Conservation (phyloP, 345 rosid genomes). For the Arabidopsis arenosa region DNA sequence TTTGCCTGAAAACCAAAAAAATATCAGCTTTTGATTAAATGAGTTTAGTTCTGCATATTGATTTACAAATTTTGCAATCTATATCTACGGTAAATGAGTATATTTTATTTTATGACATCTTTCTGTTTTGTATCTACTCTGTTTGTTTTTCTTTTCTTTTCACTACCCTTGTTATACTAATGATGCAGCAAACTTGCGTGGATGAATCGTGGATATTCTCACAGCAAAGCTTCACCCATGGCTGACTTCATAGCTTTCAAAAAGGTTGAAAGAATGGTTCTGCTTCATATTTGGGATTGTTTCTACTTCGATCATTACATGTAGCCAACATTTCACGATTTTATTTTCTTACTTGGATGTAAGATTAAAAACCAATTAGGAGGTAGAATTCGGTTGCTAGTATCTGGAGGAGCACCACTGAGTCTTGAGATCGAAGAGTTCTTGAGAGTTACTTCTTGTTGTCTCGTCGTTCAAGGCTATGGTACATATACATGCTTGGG, state of each 20-base stretch:
- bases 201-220: constrained; percentile 86
- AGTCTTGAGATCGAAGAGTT: constrained; percentile 85
- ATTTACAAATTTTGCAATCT: no score
- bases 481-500: constrained; percentile 51
- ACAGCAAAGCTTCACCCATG: constrained; percentile 71
- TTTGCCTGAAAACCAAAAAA: no score
- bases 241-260: constrained; percentile 92
- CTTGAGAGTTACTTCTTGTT: constrained; percentile 85
- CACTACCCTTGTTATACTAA: background rate
- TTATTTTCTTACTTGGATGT: constrained; percentile 25
- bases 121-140: background rate
- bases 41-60: no score
- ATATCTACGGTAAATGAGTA: no score
- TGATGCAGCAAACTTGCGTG: constrained; percentile 76
- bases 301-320: background rate
- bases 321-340: background rate
- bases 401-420: constrained; percentile 90
- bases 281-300: background rate
- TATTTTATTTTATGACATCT: background rate
- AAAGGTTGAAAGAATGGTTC: constrained; percentile 46
- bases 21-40: no score
- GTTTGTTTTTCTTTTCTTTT: background rate
- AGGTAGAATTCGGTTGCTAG: constrained; percentile 73
- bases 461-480: constrained; percentile 81
- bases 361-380: constrained; percentile 84